phyloP scores from a whole-genome alignment of 1,139 yeast species.

The Pichia sp. region DNA sequence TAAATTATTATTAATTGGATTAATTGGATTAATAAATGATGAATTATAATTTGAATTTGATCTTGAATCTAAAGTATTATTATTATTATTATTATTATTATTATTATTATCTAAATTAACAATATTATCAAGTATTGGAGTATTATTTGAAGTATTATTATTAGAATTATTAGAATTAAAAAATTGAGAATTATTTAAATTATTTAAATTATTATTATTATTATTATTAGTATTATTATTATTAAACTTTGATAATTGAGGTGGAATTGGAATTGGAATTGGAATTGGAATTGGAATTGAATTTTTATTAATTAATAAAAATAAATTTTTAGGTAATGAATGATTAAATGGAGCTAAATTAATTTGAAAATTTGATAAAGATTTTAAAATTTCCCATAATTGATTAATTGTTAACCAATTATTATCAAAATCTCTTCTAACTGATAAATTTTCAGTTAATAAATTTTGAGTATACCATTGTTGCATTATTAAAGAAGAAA shows the following conservation, averaged over 20 bases:
- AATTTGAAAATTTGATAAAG: constrained; percentile 25
- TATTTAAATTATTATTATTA: no score
- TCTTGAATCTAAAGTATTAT: constrained; percentile 6
- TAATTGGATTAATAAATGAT: background rate
- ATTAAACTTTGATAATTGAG: constrained; percentile 6
- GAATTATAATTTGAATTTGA: constrained; percentile 3
- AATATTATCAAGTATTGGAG: no score
- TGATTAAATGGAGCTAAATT: constrained; percentile 10
- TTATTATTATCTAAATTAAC: background rate
- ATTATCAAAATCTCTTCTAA: constrained; percentile 49
- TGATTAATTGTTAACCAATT: constrained; percentile 39
- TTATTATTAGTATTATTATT: background rate
- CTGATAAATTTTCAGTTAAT: constrained; percentile 47
- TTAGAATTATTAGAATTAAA: constrained; percentile 3
- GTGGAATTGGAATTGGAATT: constrained; percentile 11
- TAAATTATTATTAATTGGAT: background rate
- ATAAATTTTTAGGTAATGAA: background rate
- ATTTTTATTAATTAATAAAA: background rate
- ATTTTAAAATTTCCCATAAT: constrained; percentile 6
- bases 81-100: background rate
- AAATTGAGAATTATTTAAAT: constrained; percentile 6
- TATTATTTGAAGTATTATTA: background rate
- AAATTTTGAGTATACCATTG: constrained; percentile 66
- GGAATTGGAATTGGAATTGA: background rate
- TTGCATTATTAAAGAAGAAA: constrained; percentile 69